Evolutionary conservation across 2,329 filamentous ascomycete genomes (phyloP).

Genomic region (Neonectria neomacrospora): DNA sequence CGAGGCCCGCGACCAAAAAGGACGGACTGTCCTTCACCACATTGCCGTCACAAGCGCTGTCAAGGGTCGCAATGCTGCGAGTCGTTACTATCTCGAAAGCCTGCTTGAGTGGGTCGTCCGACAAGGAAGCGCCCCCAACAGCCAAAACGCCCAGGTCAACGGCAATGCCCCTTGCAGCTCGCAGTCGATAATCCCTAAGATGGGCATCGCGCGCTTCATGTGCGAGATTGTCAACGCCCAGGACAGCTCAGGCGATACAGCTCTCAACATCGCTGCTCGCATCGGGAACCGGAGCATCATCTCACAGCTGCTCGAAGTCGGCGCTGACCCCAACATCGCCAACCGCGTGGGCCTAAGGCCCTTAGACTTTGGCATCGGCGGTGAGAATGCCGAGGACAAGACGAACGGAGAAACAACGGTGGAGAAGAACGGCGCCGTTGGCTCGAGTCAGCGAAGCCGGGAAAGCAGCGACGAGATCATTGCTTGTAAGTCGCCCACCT

Average conservation of each 20-base stretch:
- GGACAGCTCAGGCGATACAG: conserved; percentile 94
- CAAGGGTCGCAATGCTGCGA: conserved; percentile 89
- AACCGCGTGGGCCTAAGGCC: conserved; percentile 91
- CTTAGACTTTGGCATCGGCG: conserved; percentile 92
- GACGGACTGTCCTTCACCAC: conserved; percentile 92
- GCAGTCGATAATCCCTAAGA: conserved; percentile 66
- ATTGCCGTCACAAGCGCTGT: conserved; percentile 96
- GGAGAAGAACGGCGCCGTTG: conserved; percentile 58
- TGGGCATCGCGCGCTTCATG: conserved; percentile 93
- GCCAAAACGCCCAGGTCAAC: conserved; percentile 54
- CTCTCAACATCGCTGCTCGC: conserved; percentile 90
- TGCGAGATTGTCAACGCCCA: conserved; percentile 96
- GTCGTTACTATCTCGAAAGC: conserved; percentile 95
- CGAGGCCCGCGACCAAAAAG: conserved; percentile 88
- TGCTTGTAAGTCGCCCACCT: conserved; percentile 68
- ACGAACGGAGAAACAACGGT: conserved; percentile 55
- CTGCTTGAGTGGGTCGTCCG: conserved; percentile 94
- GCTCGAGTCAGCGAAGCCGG: conserved; percentile 65
- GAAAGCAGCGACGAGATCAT: conserved; percentile 85
- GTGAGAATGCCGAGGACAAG: conserved; percentile 63
- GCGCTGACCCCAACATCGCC: conserved; percentile 89
- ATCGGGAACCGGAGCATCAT: conserved; percentile 96
- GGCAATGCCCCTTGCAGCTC: conserved; percentile 53
- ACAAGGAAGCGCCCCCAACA: conserved; percentile 74
- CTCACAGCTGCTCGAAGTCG: conserved; percentile 94